A percentile compares a stretch with the other conserved stretches of the same genome.
Conservation (phyloP, 208 protist genomes). For the Porcisia deanei region DNA sequence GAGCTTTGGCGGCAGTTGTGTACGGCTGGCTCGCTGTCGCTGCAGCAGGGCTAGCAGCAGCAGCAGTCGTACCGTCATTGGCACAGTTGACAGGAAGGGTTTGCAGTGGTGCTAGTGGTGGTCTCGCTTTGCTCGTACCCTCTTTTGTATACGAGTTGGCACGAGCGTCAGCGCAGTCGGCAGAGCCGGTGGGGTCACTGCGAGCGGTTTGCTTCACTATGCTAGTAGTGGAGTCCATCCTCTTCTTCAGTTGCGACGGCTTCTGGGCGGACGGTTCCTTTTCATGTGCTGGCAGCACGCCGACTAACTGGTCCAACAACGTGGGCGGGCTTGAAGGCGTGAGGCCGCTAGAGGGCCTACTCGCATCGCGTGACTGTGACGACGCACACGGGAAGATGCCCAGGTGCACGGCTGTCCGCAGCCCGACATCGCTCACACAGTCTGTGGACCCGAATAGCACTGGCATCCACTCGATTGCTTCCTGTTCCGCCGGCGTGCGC, state of each 20-base stretch:
- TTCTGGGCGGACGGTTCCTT: conserved; percentile 24
- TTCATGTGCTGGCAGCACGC: conserved; percentile 34
- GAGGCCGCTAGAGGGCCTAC: neutral
- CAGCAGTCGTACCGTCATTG: neutral
- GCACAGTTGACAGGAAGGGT: neutral
- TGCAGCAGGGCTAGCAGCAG: neutral
- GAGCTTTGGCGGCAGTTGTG: neutral
- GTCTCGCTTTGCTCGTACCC: neutral
- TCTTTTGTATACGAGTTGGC: neutral
- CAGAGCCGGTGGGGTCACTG: neutral
- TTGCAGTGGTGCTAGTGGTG: neutral
- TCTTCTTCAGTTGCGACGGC: neutral
- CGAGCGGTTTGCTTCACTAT: neutral
- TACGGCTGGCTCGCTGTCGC: neutral
- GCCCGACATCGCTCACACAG: conserved; percentile 63
- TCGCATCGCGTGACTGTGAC: neutral
- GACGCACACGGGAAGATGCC: conserved; percentile 47
- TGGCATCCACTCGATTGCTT: conserved; percentile 74
- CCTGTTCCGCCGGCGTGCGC: conserved; percentile 39
- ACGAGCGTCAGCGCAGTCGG: neutral
- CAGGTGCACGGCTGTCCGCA: conserved; percentile 70
- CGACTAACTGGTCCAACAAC: neutral
- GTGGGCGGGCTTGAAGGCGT: neutral
- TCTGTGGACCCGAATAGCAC: conserved; percentile 68
- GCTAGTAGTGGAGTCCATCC: neutral